A percentile compares a stretch with the other conserved stretches of the same genome.
Evolutionary conservation across 108 stramenopile species (phyloP).

Genomic region (Cyclotella atomus): DNA sequence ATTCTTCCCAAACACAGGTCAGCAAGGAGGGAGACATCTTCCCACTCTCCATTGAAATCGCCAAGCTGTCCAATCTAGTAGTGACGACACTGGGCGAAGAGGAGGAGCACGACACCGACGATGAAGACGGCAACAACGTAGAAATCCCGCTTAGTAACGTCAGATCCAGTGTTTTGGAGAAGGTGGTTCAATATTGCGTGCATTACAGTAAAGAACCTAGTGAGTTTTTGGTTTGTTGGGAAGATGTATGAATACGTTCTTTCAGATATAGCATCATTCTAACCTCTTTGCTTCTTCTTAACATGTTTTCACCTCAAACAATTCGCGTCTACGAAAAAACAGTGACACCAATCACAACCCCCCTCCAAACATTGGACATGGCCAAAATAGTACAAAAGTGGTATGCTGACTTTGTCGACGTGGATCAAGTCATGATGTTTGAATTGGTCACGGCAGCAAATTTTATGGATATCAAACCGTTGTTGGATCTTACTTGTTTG

Average conservation of each 20-base stretch:
- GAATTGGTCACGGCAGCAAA: slow-evolving; percentile 81
- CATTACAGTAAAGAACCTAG: slow-evolving; percentile 74
- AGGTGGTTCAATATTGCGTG: slow-evolving; percentile 97
- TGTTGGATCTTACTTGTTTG: slow-evolving; percentile 80
- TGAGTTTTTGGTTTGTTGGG: not conserved
- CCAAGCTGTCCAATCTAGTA: slow-evolving; percentile 92
- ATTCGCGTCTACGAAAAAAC: no score
- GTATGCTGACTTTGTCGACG: slow-evolving; percentile 95
- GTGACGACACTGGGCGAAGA: slow-evolving; percentile 91
- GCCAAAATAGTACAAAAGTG: slow-evolving; percentile 96
- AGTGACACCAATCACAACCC: slow-evolving; percentile 97
- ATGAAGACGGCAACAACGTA: slow-evolving; percentile 66
- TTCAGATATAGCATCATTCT: not conserved
- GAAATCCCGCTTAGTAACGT: slow-evolving; percentile 99
- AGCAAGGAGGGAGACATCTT: slow-evolving; percentile 94
- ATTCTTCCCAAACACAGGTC: slow-evolving; percentile 34
- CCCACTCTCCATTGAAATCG: slow-evolving; percentile 89
- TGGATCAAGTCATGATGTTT: slow-evolving; percentile 72
- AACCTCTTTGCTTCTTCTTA: no score
- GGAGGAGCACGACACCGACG: slow-evolving; percentile 79
- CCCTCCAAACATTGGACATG: slow-evolving; percentile 91
- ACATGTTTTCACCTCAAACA: no score
- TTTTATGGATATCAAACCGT: slow-evolving; percentile 85
- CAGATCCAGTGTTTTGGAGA: slow-evolving; percentile 86
- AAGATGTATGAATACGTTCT: not conserved